These are phyloP conservation scores for Usnea hakonensis DNA, from an alignment of 495 filamentous ascomycete genomes.

Conservation along the genomic window DNA sequence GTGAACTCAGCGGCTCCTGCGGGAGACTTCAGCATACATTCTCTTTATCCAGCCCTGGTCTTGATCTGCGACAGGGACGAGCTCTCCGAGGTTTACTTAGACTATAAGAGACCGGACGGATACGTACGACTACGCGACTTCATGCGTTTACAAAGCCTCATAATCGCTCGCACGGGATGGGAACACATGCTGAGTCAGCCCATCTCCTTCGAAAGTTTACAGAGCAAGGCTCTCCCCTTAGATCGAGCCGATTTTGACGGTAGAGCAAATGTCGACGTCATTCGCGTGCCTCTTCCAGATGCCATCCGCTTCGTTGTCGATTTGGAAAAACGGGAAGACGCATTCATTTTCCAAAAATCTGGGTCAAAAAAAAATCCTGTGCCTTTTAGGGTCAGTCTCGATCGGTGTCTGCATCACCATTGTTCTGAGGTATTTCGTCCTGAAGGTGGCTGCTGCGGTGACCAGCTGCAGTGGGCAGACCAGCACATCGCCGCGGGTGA, in stretches of 20 bases:
- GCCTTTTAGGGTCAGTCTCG: slow-evolving; percentile 1
- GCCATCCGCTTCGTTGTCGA: slow-evolving; percentile 4
- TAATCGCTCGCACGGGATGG: not conserved
- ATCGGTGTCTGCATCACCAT: slow-evolving; percentile 2
- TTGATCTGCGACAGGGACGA: slow-evolving; percentile 6
- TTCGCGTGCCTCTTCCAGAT: not conserved
- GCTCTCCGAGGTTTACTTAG: slow-evolving; percentile 5
- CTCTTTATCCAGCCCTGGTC: slow-evolving; percentile 5
- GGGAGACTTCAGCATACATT: slow-evolving; percentile 5
- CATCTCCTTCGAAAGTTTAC: slow-evolving; percentile 2
- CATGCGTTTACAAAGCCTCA: not conserved
- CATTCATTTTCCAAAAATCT: slow-evolving; percentile 5
- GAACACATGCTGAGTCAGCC: not conserved
- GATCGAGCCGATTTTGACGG: not conserved
- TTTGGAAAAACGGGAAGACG: not conserved
- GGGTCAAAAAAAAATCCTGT: slow-evolving; percentile 1
- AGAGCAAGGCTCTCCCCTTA: not conserved
- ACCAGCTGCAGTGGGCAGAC: slow-evolving; percentile 4
- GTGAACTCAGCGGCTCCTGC: slow-evolving; percentile 1
- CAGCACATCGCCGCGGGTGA: slow-evolving; percentile 2
- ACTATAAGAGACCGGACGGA: slow-evolving; percentile 5
- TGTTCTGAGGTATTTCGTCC: slow-evolving; percentile 1
- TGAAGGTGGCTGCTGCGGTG: slow-evolving; percentile 3
- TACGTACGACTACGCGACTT: not conserved
- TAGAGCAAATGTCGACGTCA: not conserved